Evolutionary conservation across 148 eudicot genomes (phyloP), one percentile per base, ranked within the genome.

Genomic region (Spergularia bocconei): DNA sequence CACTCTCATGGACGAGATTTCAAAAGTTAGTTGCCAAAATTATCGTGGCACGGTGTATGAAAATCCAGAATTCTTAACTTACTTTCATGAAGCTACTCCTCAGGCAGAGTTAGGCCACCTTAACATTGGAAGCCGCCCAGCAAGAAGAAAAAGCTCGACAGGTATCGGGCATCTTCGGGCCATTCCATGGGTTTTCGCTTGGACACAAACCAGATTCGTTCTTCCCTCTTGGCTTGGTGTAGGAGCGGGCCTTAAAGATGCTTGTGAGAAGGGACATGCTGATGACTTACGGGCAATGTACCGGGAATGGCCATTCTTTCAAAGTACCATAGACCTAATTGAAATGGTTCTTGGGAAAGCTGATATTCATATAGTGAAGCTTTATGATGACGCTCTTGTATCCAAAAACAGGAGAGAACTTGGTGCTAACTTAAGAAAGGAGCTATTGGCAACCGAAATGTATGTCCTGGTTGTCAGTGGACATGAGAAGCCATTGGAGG

Each of bases 181-280:
- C 53, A 91, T 91, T 23, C 98, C 98, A n/a, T 93, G 97, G 98
- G 71, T 93, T 16, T 93, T 93, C 44, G 97, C 98, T 1, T 91
- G 97, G 98, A 93, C 98, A 38, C 98, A 91, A 67, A 93, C 98
- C 8, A 73, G 98, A 59, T 88, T 91, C 69, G 91, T 91, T 60
- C 92, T 93, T 58, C 98, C 98, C 12, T 85, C 98, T 64, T 91
- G 98, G 97, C 92, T 91, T 11, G 98, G 97, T 60, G 94, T 93
- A 50, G 98, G 98, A 59, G 88, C 92, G 0, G 98, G 97, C 53
- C 72, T 93, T 41, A 83, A 91, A 70, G 87, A 81, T 61, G 89
- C 87, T 17, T 93, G 94, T 48, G 91, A 91, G 48, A 86, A 84
- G 76, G 98, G 98, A 10, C 84, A 84, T 69, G 81, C 87, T 0